Evolutionary conservation across 1,139 yeast genomes (phyloP), one percentile per base, ranked within the genome.

Genomic region (Blastobotrys proliferans): DNA sequence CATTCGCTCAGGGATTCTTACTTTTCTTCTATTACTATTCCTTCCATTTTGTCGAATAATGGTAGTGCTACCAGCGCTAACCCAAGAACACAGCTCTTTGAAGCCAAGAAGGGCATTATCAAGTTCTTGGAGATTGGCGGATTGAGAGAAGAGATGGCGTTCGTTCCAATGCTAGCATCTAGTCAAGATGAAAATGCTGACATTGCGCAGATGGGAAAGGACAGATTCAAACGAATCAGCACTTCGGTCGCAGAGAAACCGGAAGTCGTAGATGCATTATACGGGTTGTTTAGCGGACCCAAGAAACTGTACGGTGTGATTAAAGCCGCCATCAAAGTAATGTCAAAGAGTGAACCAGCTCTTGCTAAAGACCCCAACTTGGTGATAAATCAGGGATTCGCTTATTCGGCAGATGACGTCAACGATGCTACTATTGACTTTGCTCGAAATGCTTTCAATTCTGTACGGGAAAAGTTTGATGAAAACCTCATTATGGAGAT

Each of bases 141-240:
- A 0, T 74, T 81, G 46, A 49, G 63, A 3, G 67, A 69, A 19
- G 57, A 62, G 1, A 55, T 61, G 22, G 59, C 62, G 14, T 63
- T 61, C 43, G 51, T 61, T 8, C 62, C 67, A 2, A 64, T 81
- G 2, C 58, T 84, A n/a, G 67, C 83, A 24, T 94, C 86, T 0
- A 70, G 84, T 1, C 70, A 76, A 13, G 94, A 85, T 55, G 59
- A 76, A 0, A 70, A 76, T 9, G 72, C 83, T 0, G 60, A 69
- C 1, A 69, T 83, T 3, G 70, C 75, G 18, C 78, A 77, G 31
- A 54, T 67, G 0, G 78, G 49, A 17, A 20, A 11, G 22, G 35
- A 30, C n/a, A 22, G 40, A 16, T 41, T 26, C 34, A 30, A 21
- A 30, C 17, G 24, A 17, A 17, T 21, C 9, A 14, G 29, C 8